Evolutionary conservation across 75 land plant species (phyloP).

Genomic region (Chamaecyparis obtusa): DNA sequence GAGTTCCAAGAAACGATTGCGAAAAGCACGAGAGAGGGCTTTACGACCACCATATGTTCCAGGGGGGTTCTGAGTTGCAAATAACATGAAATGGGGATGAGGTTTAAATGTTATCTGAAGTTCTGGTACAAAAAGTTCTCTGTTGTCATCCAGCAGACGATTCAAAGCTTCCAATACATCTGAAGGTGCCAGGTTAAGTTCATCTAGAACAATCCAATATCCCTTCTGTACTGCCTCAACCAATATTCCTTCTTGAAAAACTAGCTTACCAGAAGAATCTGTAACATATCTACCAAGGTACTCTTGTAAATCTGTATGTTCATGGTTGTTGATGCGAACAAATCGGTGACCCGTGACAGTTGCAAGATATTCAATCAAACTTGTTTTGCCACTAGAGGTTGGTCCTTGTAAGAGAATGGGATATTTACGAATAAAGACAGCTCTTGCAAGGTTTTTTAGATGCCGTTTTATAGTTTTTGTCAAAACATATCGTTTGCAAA

Average conservation of each 20-base stretch:
- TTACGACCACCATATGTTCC: constrained; percentile 95
- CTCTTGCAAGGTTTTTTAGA: constrained; percentile 79
- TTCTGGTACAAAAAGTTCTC: constrained; percentile 97
- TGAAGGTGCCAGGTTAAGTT: constrained; percentile 94
- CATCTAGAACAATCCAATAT: constrained; percentile 97
- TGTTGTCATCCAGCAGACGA: constrained; percentile 90
- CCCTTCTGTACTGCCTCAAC: constrained; percentile 95
- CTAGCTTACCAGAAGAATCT: constrained; percentile 76
- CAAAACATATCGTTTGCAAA: constrained; percentile 57
- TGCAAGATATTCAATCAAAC: constrained; percentile 92
- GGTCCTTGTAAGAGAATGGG: constrained; percentile 97
- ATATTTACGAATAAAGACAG: constrained; percentile 74
- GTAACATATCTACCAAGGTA: constrained; percentile 89
- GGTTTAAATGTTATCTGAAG: constrained; percentile 70
- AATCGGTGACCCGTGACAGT: constrained; percentile 78
- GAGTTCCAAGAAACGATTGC: constrained; percentile 96
- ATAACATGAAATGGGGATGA: constrained; percentile 98
- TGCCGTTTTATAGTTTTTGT: constrained; percentile 72
- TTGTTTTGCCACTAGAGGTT: constrained; percentile 99
- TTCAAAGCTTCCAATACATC: constrained; percentile 98
- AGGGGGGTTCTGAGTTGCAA: constrained; percentile 99
- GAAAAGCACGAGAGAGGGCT: constrained; percentile 95
- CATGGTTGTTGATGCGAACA: constrained; percentile 98
- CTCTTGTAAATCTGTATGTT: constrained; percentile 96
- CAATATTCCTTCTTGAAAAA: constrained; percentile 86